Evolutionary conservation across 805 yeast genomes (phyloP).

Genomic region (Schizosaccharomyces pombe): DNA sequence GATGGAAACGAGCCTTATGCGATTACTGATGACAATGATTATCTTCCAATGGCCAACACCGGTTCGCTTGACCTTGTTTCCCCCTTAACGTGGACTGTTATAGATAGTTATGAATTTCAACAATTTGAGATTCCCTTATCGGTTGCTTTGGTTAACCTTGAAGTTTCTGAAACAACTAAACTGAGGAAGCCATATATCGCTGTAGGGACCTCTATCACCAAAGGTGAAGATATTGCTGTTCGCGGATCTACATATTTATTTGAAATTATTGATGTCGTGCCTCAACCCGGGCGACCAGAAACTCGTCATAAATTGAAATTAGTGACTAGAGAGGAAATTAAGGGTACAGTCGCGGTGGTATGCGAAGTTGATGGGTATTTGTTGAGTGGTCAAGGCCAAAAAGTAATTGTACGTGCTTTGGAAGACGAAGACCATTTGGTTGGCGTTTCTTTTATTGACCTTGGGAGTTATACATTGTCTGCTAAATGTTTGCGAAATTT

Average conservation of each 20-base stretch:
- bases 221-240: conserved; percentile 61
- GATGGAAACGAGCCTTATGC: conserved; percentile 47
- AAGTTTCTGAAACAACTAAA: conserved; percentile 17
- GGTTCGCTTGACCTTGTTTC: conserved; percentile 45
- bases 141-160: conserved; percentile 30
- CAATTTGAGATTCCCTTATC: conserved; percentile 38
- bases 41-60: conserved; percentile 27
- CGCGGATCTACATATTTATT: conserved; percentile 53
- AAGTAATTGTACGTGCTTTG: conserved; percentile 40
- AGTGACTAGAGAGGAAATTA: conserved; percentile 44
- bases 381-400: conserved; percentile 69
- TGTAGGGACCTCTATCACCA: conserved; percentile 51
- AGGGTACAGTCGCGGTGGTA: conserved; percentile 63
- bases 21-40: conserved; percentile 6
- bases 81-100: conserved; percentile 51
- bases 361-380: conserved; percentile 67
- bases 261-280: conserved; percentile 63
- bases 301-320: conserved; percentile 56
- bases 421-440: conserved; percentile 68
- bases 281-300: conserved; percentile 73
- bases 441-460: conserved; percentile 83
- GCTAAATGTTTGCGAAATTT: conserved; percentile 66
- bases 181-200: conserved; percentile 42
- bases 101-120: conserved; percentile 42
- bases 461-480: conserved; percentile 57